A percentile compares a stretch with the other conserved stretches of the same genome.
These are phyloP conservation scores for Puccinia hordei DNA, from an alignment of 1,284 basidiomycete species.

Conservation along the genomic window DNA sequence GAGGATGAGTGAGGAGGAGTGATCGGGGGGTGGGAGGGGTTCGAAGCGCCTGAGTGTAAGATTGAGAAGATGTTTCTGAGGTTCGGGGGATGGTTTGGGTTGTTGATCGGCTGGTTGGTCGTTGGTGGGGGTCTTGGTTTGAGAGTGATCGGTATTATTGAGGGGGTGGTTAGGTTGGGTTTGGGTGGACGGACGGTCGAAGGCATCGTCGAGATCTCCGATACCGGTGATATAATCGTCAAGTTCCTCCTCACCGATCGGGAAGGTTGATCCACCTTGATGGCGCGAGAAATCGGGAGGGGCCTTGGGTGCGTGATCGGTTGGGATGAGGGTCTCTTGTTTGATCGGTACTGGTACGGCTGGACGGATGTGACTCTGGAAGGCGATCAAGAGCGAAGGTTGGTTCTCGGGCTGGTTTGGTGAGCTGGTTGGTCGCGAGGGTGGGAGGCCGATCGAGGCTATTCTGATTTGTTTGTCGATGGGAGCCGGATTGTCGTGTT, in stretches of 20 bases:
- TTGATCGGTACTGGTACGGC: conserved; percentile 16
- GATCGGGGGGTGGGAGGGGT: not conserved
- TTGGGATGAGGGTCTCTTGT: conserved; percentile 6
- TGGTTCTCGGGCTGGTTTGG: not conserved
- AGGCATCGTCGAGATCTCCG: conserved; percentile 37
- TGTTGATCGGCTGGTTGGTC: not conserved
- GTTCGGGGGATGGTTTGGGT: not conserved
- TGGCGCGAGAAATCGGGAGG: not conserved
- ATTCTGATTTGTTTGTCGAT: not conserved
- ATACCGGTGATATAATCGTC: conserved; percentile 36
- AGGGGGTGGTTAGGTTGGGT: not conserved
- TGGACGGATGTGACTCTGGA: conserved; percentile 12
- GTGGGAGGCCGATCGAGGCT: conserved; percentile 4
- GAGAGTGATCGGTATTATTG: not conserved
- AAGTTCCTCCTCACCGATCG: conserved; percentile 13
- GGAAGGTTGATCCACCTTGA: not conserved
- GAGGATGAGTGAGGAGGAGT: not conserved
- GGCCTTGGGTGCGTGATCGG: not conserved
- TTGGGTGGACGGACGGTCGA: not conserved
- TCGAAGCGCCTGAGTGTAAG: conserved; percentile 11
- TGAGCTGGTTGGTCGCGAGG: not conserved
- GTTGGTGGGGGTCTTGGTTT: not conserved
- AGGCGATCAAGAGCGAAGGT: conserved; percentile 7
- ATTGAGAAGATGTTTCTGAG: conserved; percentile 6
- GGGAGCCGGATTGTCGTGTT: not conserved